Base-by-base conservation (phyloP, 2,329 filamentous ascomycete species). In the Lachnellula cervina region DNA sequence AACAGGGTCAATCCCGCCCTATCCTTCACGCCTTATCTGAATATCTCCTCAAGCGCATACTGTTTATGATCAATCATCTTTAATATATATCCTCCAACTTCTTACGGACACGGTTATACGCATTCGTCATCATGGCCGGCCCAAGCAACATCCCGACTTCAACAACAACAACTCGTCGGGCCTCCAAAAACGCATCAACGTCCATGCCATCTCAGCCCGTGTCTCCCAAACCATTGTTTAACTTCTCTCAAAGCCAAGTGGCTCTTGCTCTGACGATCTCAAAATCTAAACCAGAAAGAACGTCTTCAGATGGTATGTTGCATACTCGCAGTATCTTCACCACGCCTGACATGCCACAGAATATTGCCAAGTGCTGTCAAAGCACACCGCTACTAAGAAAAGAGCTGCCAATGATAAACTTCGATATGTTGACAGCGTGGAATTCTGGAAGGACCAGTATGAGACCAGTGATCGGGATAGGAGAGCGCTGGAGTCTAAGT, bases 401-500 rank as follows among this genome's bases (percentile, higher is more conserved):
- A 42, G 25, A 23, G 42, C 42, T 28, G 11, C 44, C 8, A 13
- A 46, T 23, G 49, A 58, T 11, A 45, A 60, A 17, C 46, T 53
- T n/a, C 62, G 62, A n/a, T 62, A 64, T 53, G 42, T 67, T 48
- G 66, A 68, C 52, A 61, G 57, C n/a, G 38, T 46, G 1, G 62
- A 62, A 47, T 66, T 65, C 52, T 68, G 66, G 66, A 67, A 62
- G 45, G 62, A 65, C 32, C 62, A 64, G 49, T 68, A 62, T 21
- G 37, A 51, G 3, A 61, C 46, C 13, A 45, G 65, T 32, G 47
- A 61, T 43, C 21, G 40, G 16, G 62, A 68, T 44, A 66, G 64
- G 43, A 59, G 59, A 32, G 46, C 9, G 23, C 57, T 67, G 1
- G 58, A 66, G n/a, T 56, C 60, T n/a, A 61, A 61, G 38, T 17